Percentiles rank a stretch among this genome's conserved stretches.
phyloP scores from a whole-genome alignment of 2,329 filamentous ascomycete species.

The Tolypocladium pustulatum region DNA sequence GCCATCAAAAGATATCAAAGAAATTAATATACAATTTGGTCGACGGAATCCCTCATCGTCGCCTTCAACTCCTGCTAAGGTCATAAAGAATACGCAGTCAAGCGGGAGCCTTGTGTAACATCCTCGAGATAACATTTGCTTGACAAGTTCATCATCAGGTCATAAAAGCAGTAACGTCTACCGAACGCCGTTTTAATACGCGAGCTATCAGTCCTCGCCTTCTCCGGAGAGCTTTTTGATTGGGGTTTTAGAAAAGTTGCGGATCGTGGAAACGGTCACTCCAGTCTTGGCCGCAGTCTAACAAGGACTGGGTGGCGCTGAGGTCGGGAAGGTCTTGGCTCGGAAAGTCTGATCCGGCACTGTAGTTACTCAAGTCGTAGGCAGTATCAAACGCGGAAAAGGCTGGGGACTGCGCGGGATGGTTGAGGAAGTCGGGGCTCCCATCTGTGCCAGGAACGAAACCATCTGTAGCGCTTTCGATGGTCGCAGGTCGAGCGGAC shows the following conservation, averaged over 20 bases:
- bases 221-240: no score
- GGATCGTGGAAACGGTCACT: conserved; percentile 18
- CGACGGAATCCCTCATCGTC: neutral
- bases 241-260: conserved; percentile 19
- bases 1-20: neutral
- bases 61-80: neutral
- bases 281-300: conserved; percentile 19
- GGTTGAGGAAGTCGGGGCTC: conserved; percentile 16
- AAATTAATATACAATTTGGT: neutral
- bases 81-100: neutral
- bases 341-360: conserved; percentile 16
- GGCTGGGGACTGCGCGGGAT: conserved; percentile 6
- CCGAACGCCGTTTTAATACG: conserved; percentile 4
- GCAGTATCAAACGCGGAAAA: conserved; percentile 28
- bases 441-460: conserved; percentile 9
- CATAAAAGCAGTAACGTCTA: conserved; percentile 10
- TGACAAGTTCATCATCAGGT: conserved; percentile 15
- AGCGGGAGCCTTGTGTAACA: neutral
- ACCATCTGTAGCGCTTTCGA: conserved; percentile 12
- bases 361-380: conserved; percentile 27
- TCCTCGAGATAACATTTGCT: neutral
- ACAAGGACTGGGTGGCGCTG: conserved; percentile 13
- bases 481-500: conserved; percentile 15
- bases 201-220: neutral
- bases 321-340: conserved; percentile 15